Conservation (phyloP, 495 filamentous ascomycete species). For the Collariella sp. region DNA sequence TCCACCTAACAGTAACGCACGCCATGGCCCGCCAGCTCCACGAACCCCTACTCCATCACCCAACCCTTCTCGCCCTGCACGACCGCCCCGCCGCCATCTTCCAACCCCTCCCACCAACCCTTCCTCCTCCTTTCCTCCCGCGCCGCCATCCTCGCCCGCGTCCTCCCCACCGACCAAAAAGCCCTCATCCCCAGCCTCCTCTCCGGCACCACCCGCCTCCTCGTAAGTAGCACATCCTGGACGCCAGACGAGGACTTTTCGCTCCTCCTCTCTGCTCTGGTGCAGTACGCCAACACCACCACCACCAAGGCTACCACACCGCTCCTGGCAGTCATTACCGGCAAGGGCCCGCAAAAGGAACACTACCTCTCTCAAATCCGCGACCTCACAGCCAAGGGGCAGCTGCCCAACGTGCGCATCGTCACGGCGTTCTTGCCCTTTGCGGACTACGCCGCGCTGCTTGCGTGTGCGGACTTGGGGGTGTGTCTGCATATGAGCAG, state of each 20-base stretch:
- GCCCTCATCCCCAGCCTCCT: slow-evolving; percentile 49
- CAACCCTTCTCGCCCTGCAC: slow-evolving; percentile 65
- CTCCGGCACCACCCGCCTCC: slow-evolving; percentile 48
- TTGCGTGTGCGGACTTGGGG: slow-evolving; percentile 84
- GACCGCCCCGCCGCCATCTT: slow-evolving; percentile 83
- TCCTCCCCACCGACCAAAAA: slow-evolving; percentile 42
- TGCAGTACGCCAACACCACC: slow-evolving; percentile 47
- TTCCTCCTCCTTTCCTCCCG: slow-evolving; percentile 44
- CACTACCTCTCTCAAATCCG: slow-evolving; percentile 61
- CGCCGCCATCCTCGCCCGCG: slow-evolving; percentile 47
- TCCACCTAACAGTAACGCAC: slow-evolving; percentile 78
- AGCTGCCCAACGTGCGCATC: slow-evolving; percentile 60
- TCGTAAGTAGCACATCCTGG: slow-evolving; percentile 93
- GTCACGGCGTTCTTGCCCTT: slow-evolving; percentile 74
- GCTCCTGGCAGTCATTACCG: slow-evolving; percentile 77
- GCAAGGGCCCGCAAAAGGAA: slow-evolving; percentile 77
- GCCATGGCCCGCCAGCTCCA: slow-evolving; percentile 74
- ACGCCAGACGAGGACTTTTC: slow-evolving; percentile 94
- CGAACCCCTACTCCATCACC: slow-evolving; percentile 48
- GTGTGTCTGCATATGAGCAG: slow-evolving; percentile 87
- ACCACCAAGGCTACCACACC: slow-evolving; percentile 13
- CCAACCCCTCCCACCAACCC: slow-evolving; percentile 57
- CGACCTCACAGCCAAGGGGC: slow-evolving; percentile 47
- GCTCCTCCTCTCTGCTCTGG: slow-evolving; percentile 75
- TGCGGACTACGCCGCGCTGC: slow-evolving; percentile 72